Conservation (phyloP, 116 monocot genomes). For the Posidonia oceanica region DNA sequence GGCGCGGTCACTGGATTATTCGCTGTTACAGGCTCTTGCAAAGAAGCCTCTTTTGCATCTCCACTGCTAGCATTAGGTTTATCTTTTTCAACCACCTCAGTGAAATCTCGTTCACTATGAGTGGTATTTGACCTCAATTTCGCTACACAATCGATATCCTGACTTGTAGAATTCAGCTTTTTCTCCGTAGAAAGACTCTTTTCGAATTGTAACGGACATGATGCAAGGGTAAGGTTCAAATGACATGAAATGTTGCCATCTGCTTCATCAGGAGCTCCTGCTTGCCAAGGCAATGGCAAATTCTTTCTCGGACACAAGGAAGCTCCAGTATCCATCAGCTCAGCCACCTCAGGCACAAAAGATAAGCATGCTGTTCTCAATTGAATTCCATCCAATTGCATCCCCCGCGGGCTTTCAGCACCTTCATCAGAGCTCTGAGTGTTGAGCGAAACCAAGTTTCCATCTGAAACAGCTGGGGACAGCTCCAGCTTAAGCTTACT, state of each 20-base stretch:
- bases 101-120: not conserved
- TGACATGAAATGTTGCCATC: constrained; percentile 52
- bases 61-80: not conserved
- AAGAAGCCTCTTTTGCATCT: not conserved
- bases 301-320: constrained; percentile 43
- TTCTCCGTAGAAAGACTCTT: constrained; percentile 8
- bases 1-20: not conserved
- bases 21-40: not conserved
- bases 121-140: not conserved
- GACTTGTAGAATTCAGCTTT: constrained; percentile 9
- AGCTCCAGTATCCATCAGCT: constrained; percentile 41
- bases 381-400: constrained; percentile 9
- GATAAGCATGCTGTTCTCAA: constrained; percentile 24
- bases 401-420: constrained; percentile 18
- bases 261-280: constrained; percentile 17
- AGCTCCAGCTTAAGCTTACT: constrained; percentile 72
- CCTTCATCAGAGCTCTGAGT: constrained; percentile 43
- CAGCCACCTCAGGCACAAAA: constrained; percentile 26
- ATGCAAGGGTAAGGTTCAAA: constrained; percentile 75
- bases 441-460: constrained; percentile 23
- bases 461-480: constrained; percentile 38
- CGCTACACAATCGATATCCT: constrained; percentile 7
- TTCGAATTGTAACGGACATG: constrained; percentile 45
- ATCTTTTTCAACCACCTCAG: not conserved
- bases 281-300: constrained; percentile 17